A percentile compares a stretch with the other conserved stretches of the same genome.
Evolutionary conservation across 306 rosid species (phyloP).

Genomic region (Cicer bijugum): DNA sequence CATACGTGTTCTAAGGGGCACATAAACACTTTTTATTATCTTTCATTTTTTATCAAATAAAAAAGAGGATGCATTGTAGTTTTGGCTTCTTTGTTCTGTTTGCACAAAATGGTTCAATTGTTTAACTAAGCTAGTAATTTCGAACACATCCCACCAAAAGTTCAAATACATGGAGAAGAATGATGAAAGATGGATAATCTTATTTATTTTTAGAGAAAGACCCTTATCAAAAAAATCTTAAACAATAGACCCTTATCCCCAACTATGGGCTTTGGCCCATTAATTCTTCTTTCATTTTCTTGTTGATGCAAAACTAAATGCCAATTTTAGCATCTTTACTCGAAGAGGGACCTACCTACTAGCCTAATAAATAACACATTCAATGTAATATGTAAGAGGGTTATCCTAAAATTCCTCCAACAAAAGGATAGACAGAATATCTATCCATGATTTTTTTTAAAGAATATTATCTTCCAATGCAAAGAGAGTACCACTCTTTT

Average conservation of each 20-base stretch:
- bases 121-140: slow-evolving; percentile 3
- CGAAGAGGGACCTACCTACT: neutral
- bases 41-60: slow-evolving; percentile 19
- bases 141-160: slow-evolving; percentile 2
- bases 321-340: neutral
- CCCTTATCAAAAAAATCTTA: too few species aligned
- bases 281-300: neutral
- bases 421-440: neutral
- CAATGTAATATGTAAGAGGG: neutral
- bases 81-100: slow-evolving; percentile 31
- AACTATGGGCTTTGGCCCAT: slow-evolving; percentile 20
- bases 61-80: slow-evolving; percentile 10
- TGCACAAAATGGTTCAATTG: slow-evolving; percentile 28
- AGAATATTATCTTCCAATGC: neutral
- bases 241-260: neutral
- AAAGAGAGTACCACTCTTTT: slow-evolving; percentile 36
- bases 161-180: slow-evolving; percentile 29
- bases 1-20: slow-evolving; percentile 19
- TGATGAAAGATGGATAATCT: slow-evolving; percentile 39
- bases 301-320: neutral
- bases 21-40: slow-evolving; percentile 8
- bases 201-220: slow-evolving; percentile 37
- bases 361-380: neutral
- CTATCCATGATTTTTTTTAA: neutral
- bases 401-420: neutral